Percentiles rank a stretch among this genome's conserved stretches.
Conservation (phyloP, 2,329 filamentous ascomycete species). For the Ambrosiella xylebori region DNA sequence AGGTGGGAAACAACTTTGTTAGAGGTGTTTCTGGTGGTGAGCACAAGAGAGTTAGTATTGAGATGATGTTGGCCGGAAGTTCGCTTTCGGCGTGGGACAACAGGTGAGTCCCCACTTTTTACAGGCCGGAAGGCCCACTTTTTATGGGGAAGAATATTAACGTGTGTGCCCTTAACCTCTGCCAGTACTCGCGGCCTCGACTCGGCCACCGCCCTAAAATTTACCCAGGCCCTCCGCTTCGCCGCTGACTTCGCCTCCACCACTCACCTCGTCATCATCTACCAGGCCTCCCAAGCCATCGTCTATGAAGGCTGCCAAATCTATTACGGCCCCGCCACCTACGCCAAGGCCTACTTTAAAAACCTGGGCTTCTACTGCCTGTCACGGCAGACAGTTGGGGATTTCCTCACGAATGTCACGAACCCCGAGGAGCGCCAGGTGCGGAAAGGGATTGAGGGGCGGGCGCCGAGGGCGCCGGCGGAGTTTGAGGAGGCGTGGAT, state of each 20-base stretch:
- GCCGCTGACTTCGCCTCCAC: slow-evolving; percentile 46
- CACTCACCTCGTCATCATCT: slow-evolving; percentile 50
- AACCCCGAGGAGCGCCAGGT: slow-evolving; percentile 42
- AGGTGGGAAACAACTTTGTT: slow-evolving; percentile 58
- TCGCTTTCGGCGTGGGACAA: slow-evolving; percentile 51
- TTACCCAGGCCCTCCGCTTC: slow-evolving; percentile 48
- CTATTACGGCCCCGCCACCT: slow-evolving; percentile 42
- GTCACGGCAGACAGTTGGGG: slow-evolving; percentile 46
- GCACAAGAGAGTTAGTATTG: slow-evolving; percentile 66
- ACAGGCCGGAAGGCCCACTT: no score
- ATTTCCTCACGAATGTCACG: slow-evolving; percentile 54
- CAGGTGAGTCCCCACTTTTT: slow-evolving; percentile 20
- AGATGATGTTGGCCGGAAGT: slow-evolving; percentile 50
- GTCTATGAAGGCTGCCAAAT: slow-evolving; percentile 45
- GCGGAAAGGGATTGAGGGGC: slow-evolving; percentile 39
- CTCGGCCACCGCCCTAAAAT: slow-evolving; percentile 55
- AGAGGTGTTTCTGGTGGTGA: slow-evolving; percentile 56
- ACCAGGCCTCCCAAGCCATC: slow-evolving; percentile 47
- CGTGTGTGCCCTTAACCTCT: not conserved
- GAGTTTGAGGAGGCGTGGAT: slow-evolving; percentile 42
- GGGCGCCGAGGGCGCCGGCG: slow-evolving; percentile 49
- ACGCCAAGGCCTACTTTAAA: slow-evolving; percentile 50
- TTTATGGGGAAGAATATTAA: not conserved
- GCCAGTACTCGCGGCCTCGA: slow-evolving; percentile 50
- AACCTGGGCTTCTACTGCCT: slow-evolving; percentile 53